Percentiles rank a stretch among this genome's conserved stretches.
phyloP scores from a whole-genome alignment of 495 filamentous ascomycete species.

The Hyaloscypha hepaticicola region DNA sequence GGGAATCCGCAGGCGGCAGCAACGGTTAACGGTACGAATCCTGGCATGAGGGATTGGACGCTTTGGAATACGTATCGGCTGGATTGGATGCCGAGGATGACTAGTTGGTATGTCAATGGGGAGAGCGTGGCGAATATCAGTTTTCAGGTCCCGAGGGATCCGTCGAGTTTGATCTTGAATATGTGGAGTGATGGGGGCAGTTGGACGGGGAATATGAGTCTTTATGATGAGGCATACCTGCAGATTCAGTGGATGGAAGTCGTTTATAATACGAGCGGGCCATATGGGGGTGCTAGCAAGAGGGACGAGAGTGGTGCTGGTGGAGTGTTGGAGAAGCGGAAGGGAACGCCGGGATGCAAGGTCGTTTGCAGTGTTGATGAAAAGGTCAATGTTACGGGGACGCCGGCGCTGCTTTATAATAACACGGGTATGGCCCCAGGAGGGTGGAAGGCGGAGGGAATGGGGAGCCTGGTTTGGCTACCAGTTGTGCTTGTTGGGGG shows the following conservation, averaged over 20 bases:
- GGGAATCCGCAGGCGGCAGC: slow-evolving; percentile 49
- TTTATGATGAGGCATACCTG: slow-evolving; percentile 57
- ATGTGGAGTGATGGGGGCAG: slow-evolving; percentile 73
- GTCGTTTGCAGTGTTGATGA: slow-evolving; percentile 52
- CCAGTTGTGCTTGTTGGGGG: background rate
- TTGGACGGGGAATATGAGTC: slow-evolving; percentile 72
- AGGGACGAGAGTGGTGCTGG: slow-evolving; percentile 11
- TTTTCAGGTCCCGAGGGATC: slow-evolving; percentile 60
- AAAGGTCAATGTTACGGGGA: slow-evolving; percentile 39
- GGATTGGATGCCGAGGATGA: slow-evolving; percentile 63
- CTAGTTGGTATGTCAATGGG: slow-evolving; percentile 68
- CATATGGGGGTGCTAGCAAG: slow-evolving; percentile 13
- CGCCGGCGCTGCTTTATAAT: slow-evolving; percentile 44
- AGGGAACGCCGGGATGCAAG: slow-evolving; percentile 32
- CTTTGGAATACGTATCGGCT: slow-evolving; percentile 70
- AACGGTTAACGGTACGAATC: slow-evolving; percentile 47
- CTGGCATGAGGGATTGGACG: slow-evolving; percentile 53
- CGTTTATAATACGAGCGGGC: slow-evolving; percentile 58
- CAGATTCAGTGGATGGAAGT: slow-evolving; percentile 76
- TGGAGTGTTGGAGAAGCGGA: slow-evolving; percentile 19
- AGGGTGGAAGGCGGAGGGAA: slow-evolving; percentile 5
- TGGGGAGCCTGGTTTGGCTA: slow-evolving; percentile 17
- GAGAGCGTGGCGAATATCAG: slow-evolving; percentile 54
- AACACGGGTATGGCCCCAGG: slow-evolving; percentile 29
- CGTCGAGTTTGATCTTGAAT: slow-evolving; percentile 64